phyloP scores from a whole-genome alignment of 306 rosid species.

The Trifolium fragiferum region DNA sequence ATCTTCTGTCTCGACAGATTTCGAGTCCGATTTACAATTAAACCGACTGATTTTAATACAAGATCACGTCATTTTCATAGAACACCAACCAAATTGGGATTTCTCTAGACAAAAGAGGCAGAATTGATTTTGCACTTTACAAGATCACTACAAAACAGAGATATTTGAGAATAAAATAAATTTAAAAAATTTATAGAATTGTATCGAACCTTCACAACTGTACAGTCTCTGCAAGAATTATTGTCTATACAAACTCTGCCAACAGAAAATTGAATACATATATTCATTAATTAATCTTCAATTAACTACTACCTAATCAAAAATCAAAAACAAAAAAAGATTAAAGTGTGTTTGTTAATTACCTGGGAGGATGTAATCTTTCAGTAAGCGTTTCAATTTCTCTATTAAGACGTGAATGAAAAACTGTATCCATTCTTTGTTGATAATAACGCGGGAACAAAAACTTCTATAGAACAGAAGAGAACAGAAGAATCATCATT shows the following conservation, averaged over 20 bases:
- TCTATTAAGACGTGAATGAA: constrained; percentile 63
- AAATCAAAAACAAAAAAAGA: background rate
- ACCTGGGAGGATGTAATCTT: constrained; percentile 94
- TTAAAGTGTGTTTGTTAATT: background rate
- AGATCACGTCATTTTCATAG: constrained; percentile 40
- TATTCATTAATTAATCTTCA: background rate
- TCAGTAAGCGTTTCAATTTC: constrained; percentile 79
- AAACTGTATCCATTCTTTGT: constrained; percentile 61
- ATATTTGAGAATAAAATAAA: background rate
- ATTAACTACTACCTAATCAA: background rate
- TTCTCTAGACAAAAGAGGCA: constrained; percentile 13
- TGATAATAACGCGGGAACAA: background rate
- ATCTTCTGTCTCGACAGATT: too few relatives aligned
- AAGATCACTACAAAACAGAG: constrained; percentile 7
- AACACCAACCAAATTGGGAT: constrained; percentile 15
- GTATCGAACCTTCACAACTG: constrained; percentile 77
- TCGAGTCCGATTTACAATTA: too few relatives aligned
- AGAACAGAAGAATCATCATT: too few relatives aligned
- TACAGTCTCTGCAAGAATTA: constrained; percentile 71
- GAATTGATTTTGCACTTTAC: background rate
- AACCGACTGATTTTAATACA: background rate
- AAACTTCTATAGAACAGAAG: too few relatives aligned
- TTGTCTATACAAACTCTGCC: constrained; percentile 89
- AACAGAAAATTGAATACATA: constrained; percentile 2
- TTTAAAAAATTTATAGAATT: background rate